A percentile compares a stretch with the other conserved stretches of the same genome.
phyloP scores from a whole-genome alignment of 257 asterid species.

The Petunia secreta region DNA sequence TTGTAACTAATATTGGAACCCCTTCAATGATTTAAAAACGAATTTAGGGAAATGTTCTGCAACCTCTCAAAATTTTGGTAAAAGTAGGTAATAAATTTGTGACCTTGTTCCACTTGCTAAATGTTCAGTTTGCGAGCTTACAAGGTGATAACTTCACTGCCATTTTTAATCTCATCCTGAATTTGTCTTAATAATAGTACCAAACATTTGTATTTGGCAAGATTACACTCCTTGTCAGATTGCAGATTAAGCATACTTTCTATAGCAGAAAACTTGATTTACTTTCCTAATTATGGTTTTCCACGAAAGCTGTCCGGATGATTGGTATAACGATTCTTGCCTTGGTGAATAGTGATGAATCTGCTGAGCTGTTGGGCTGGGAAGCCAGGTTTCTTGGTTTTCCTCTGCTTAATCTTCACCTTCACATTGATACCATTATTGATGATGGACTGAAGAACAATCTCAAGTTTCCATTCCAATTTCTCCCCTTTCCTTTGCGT shows the following conservation, averaged over 20 bases:
- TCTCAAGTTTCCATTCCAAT: constrained; percentile 71
- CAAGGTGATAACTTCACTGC: neutral
- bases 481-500: constrained; percentile 77
- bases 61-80: neutral
- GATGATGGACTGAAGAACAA: constrained; percentile 64
- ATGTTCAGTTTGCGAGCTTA: neutral
- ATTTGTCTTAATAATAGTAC: neutral
- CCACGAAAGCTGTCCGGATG: neutral
- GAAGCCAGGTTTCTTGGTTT: constrained; percentile 40
- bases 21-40: neutral
- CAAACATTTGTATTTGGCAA: neutral
- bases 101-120: neutral
- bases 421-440: constrained; percentile 73
- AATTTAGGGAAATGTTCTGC: neutral
- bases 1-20: neutral
- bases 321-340: neutral
- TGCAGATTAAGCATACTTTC: neutral
- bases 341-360: constrained; percentile 7
- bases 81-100: neutral
- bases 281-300: neutral
- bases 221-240: neutral
- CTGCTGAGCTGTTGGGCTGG: constrained; percentile 30
- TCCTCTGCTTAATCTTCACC: constrained; percentile 77
- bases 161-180: neutral
- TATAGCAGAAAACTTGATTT: neutral